Percentiles rank a stretch among this genome's conserved stretches.
These are phyloP conservation scores for Neoboletus subvelutipes DNA, from an alignment of 768 basidiomycete species.

Conservation along the genomic window DNA sequence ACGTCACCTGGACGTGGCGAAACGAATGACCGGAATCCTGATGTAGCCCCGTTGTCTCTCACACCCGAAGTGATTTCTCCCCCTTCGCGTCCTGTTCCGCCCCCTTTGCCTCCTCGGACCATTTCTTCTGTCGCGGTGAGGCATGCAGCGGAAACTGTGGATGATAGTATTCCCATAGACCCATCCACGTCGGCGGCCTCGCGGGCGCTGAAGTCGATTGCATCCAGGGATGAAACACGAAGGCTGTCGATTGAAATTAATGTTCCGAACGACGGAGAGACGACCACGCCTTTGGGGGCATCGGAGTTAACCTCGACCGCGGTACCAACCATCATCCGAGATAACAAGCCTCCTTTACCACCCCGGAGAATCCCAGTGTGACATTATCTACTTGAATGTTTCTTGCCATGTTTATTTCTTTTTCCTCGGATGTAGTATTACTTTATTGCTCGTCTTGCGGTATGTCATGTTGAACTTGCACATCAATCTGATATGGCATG, in stretches of 20 bases:
- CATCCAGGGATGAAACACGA: conserved; percentile 42
- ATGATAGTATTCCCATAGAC: conserved; percentile 18
- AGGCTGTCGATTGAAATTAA: conserved; percentile 25
- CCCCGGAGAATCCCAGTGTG: conserved; percentile 29
- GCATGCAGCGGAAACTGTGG: conserved; percentile 27
- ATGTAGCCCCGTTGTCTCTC: conserved; percentile 31
- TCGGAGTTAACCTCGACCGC: conserved; percentile 5
- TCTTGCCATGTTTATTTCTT: background rate
- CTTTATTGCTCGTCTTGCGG: background rate
- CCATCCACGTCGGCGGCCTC: conserved; percentile 42
- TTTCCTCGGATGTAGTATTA: conserved; percentile 6
- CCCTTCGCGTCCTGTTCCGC: conserved; percentile 33
- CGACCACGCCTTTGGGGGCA: conserved; percentile 1
- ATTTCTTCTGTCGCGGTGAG: conserved; percentile 33
- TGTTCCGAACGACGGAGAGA: conserved; percentile 6
- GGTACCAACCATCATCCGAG: background rate
- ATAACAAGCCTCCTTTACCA: conserved; percentile 34
- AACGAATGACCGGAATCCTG: conserved; percentile 26
- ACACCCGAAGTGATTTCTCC: conserved; percentile 21
- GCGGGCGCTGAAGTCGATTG: conserved; percentile 58
- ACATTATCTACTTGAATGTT: background rate
- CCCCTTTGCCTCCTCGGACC: conserved; percentile 45
- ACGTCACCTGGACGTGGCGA: conserved; percentile 11
- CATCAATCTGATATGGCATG: background rate
- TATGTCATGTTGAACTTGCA: background rate